These are phyloP conservation scores for Adansonia madagascariensis DNA, from an alignment of 441 rosid genomes.

Conservation along the genomic window DNA sequence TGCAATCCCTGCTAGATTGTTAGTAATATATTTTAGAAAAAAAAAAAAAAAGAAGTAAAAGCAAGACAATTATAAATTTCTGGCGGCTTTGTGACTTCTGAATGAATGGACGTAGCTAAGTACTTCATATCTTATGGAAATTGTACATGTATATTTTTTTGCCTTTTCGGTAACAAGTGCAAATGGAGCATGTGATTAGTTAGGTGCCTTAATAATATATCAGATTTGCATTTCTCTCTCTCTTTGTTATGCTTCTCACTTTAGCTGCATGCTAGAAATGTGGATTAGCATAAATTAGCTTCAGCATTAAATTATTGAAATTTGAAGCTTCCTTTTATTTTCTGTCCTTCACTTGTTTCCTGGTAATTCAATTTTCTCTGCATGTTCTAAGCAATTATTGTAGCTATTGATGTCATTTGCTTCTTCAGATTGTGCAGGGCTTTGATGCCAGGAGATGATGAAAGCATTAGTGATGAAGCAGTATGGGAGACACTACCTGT, in stretches of 20 bases:
- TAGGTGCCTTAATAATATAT: neutral
- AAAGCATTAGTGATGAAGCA: constrained; percentile 84
- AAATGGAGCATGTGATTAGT: neutral
- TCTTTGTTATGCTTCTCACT: constrained; percentile 7
- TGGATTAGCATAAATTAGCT: constrained; percentile 20
- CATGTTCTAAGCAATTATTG: neutral
- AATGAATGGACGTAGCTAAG: neutral
- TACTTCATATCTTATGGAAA: neutral
- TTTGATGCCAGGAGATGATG: constrained; percentile 96
- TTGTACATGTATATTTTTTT: neutral
- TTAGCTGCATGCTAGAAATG: neutral
- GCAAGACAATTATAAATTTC: constrained; percentile 7
- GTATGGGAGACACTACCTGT: constrained; percentile 99
- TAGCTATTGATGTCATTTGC: constrained; percentile 25
- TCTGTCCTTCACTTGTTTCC: neutral
- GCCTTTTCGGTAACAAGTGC: neutral
- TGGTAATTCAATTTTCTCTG: constrained; percentile 10
- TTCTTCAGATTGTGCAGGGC: constrained; percentile 89
- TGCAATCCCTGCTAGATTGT: neutral
- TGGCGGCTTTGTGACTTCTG: neutral
- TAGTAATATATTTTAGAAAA: neutral
- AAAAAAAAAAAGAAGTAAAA: neutral
- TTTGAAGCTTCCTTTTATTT: neutral
- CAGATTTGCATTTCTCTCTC: neutral
- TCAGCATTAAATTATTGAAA: constrained; percentile 13